Base-by-base conservation (phyloP, 805 yeast species). In the Saccharomycopsis oosterbeekiorum region DNA sequence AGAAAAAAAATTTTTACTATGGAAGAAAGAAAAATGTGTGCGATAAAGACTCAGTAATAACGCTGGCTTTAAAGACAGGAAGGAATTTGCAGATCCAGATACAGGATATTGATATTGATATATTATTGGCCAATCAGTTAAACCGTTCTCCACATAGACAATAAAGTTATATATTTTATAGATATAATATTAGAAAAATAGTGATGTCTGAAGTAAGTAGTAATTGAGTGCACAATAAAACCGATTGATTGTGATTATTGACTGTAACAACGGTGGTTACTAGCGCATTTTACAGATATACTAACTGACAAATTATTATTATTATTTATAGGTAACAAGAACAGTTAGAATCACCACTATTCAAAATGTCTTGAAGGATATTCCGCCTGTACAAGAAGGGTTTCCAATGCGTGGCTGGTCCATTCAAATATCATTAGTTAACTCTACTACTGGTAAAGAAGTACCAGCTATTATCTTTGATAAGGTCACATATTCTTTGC, bases 361-460 rank as follows among this genome's bases (percentile, higher is more conserved):
- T 64, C 97, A 93, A 75, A 86, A 85, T 69, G 80, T 93, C 65
- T 76, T 90, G 65, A 84, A 84, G 63, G 96, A 88, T 68, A 84
- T 85, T 29, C 88, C 96, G 14, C 85, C 92, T 15, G 94, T 88
- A 61, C 91, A 88, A 67, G 96, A 89, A 71, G 89, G 89, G 10
- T 93, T 87, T 71, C 98, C 99, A 17, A 86, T 93, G 88, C 85
- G 98, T 71, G 84, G 84, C 73, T 93, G 99, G 99, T 81, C 88
- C 56, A 86, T 94, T 65, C 84, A 85, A 71, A 81, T 94, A 57
- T 74, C 82, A 50, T 73, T 91, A 70, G 79, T 94, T 64, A 92
- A 91, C 68, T 85, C 84, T 63, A 47, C 53, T 19, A 82, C 83
- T 62, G 97, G 97, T 19, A 81, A 85, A 62, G 93, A 86, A 68